Evolutionary conservation across 331 rosid genomes (phyloP).

Genomic region (Rhamnella rubrinervis): DNA sequence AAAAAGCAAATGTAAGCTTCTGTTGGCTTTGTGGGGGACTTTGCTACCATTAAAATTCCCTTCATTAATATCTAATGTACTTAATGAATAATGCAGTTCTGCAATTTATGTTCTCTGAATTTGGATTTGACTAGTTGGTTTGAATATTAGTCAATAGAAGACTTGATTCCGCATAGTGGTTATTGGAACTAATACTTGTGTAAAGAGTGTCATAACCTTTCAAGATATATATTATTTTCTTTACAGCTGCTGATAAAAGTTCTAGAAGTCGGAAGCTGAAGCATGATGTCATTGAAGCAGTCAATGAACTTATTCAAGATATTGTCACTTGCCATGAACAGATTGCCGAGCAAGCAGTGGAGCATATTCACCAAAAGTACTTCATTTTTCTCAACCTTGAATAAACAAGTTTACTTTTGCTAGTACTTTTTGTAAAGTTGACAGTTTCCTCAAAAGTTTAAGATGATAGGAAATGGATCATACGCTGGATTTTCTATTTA

Average conservation of each 20-base stretch:
- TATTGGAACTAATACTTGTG: conserved; percentile 20
- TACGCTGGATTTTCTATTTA: no score
- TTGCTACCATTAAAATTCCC: no score
- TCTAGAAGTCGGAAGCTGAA: conserved; percentile 75
- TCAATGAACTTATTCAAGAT: conserved; percentile 94
- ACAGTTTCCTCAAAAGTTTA: no score
- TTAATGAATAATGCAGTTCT: neutral
- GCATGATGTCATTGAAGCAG: conserved; percentile 96
- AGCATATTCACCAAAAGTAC: conserved; percentile 97
- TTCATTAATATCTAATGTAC: neutral
- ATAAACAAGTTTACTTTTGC: neutral
- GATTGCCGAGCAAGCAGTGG: conserved; percentile 98
- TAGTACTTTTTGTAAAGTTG: neutral
- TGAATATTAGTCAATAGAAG: conserved; percentile 4
- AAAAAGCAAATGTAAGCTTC: conserved; percentile 73
- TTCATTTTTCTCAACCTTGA: neutral
- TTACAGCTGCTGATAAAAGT: conserved; percentile 85
- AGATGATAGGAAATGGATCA: no score
- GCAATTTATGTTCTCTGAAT: neutral
- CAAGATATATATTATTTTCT: conserved; percentile 9
- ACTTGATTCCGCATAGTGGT: conserved; percentile 8
- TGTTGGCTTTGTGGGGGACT: no score
- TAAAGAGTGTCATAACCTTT: neutral
- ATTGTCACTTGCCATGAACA: conserved; percentile 78
- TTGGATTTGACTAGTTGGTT: conserved; percentile 5